A percentile compares a stretch with the other conserved stretches of the same genome.
These are phyloP conservation scores for Lathyrus tuberosus DNA, from an alignment of 306 rosid species.

Conservation along the genomic window DNA sequence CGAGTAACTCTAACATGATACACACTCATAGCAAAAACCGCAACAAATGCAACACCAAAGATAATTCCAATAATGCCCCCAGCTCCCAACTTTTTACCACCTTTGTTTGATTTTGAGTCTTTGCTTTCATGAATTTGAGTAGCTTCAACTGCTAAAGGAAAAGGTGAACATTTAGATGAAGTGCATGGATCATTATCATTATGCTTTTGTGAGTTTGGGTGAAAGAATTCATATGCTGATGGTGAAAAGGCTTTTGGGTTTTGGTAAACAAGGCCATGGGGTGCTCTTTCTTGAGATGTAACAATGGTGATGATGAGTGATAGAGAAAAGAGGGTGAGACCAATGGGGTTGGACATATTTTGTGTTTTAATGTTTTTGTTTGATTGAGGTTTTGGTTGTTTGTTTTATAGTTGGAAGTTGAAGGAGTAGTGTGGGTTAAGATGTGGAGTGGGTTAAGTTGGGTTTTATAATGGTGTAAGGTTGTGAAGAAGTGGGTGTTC, in stretches of 20 bases:
- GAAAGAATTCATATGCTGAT: constrained; percentile 79
- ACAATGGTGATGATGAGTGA: constrained; percentile 53
- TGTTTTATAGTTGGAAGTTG: constrained; percentile 31
- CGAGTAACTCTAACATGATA: constrained; percentile 48
- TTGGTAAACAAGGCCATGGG: constrained; percentile 75
- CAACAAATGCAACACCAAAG: constrained; percentile 62
- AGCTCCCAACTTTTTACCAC: constrained; percentile 47
- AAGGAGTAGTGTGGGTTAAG: constrained; percentile 1
- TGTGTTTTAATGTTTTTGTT: constrained; percentile 6
- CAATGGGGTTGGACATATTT: constrained; percentile 45
- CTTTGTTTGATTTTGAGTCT: constrained; percentile 32
- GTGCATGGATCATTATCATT: constrained; percentile 55
- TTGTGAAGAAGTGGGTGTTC: constrained; percentile 52
- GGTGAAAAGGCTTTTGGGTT: constrained; percentile 69
- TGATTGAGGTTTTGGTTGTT: constrained; percentile 9
- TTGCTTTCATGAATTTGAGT: constrained; percentile 59
- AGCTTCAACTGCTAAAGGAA: constrained; percentile 68
- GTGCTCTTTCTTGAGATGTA: constrained; percentile 75
- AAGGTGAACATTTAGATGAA: constrained; percentile 67
- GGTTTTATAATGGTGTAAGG: constrained; percentile 60
- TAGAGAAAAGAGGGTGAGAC: constrained; percentile 49
- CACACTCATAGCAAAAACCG: constrained; percentile 65
- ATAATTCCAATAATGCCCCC: constrained; percentile 63
- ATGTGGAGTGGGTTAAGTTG: constrained; percentile 29
- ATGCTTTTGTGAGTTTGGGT: constrained; percentile 58